Evolutionary conservation across 345 rosid species (phyloP), one percentile per base, ranked within the genome.

Genomic region (Salix brachista): DNA sequence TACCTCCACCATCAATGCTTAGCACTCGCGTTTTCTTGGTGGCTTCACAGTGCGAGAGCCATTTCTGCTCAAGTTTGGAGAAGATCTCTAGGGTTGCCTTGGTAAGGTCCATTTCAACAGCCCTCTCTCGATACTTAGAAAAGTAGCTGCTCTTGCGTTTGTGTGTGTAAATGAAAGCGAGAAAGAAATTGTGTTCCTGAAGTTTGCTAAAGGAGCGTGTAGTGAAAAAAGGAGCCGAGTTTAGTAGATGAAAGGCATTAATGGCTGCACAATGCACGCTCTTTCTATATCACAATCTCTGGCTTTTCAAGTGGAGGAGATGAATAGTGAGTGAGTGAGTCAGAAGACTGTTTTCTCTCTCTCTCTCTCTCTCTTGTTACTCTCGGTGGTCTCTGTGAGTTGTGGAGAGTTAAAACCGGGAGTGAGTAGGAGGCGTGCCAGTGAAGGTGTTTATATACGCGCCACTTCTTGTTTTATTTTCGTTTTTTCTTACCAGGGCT

Each of bases 11-110:
- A 84, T 96, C 99, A 74, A 96, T 91, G 88, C 93, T 84, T 61
- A 96, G 97, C 71, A 93, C 73, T 16, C 96, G 90, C 6, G 90
- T 89, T 84, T 88, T 90, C 86, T 83, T 87, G 58, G 84, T 6
- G 74, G 83, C 62, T 41, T 89, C 92, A 79, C 91, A 95, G 87
- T 93, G 97, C 25, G 97, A 91, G 44, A 95, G 91, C 97, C 94
- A 93, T 84, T 93, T 86, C 74, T 89, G 97, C 83, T 96, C 99
- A 3, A 96, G 96, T 76, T 91, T 90, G 0, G 90, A 83, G 86
- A 96, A 96, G 84, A 96, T 96, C 85, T 96, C 99, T 1, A 93
- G 86, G 36, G 98, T 91, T 16, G 90, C 96, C 84, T 96, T 89
- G 80, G 97, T 91, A 56, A 93, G 87, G 70, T 96, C 97, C 98